Evolutionary conservation across 805 yeast genomes (phyloP).

Genomic region (Candida krabiensis): DNA sequence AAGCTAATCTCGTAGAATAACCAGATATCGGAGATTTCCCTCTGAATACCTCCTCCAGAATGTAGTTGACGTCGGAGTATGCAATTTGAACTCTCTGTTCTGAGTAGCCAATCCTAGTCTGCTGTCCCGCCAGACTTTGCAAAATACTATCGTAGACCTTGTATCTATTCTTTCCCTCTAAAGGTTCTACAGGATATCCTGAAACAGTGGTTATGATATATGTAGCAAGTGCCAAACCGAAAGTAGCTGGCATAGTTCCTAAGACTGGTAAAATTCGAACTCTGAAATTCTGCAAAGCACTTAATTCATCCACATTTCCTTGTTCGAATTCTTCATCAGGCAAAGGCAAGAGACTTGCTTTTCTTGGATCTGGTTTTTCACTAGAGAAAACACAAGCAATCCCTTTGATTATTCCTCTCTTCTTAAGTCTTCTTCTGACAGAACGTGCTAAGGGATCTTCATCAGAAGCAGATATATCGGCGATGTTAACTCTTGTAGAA

Average conservation of each 20-base stretch:
- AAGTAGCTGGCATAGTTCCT: conserved; percentile 96
- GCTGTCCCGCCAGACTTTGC: conserved; percentile 85
- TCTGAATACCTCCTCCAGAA: conserved; percentile 88
- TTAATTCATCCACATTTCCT: conserved; percentile 83
- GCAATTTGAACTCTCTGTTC: conserved; percentile 79
- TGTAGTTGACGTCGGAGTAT: conserved; percentile 70
- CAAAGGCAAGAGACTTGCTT: conserved; percentile 83
- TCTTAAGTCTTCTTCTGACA: conserved; percentile 80
- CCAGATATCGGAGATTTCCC: conserved; percentile 90
- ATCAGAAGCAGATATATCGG: conserved; percentile 85
- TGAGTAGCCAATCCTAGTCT: conserved; percentile 67
- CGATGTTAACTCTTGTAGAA: conserved; percentile 85
- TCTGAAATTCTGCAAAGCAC: conserved; percentile 86
- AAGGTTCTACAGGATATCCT: conserved; percentile 88
- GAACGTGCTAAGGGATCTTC: conserved; percentile 92
- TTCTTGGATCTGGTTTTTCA: conserved; percentile 95
- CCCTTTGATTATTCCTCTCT: conserved; percentile 70
- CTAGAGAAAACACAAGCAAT: conserved; percentile 90
- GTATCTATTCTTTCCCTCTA: conserved; percentile 85
- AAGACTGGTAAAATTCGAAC: conserved; percentile 93
- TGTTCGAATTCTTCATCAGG: conserved; percentile 77
- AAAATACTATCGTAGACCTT: conserved; percentile 82
- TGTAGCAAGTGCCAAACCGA: conserved; percentile 88
- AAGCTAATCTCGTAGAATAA: conserved; percentile 72
- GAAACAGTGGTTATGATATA: conserved; percentile 75